These are phyloP conservation scores for Rubroboletus pulcherrimus DNA, from an alignment of 768 basidiomycete genomes.

Conservation along the genomic window DNA sequence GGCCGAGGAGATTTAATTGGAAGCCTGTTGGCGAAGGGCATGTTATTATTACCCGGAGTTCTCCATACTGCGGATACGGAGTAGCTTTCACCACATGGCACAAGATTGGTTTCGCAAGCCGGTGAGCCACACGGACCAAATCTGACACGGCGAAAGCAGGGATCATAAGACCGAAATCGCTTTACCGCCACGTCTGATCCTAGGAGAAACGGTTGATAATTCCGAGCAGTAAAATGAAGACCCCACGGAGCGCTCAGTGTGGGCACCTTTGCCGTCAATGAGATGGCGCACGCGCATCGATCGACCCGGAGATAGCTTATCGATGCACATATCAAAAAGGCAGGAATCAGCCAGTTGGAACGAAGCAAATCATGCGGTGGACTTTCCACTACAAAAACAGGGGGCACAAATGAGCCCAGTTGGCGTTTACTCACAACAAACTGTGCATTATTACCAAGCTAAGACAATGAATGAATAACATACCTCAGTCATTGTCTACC, in stretches of 20 bases:
- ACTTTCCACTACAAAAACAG: neutral
- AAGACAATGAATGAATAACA: no score
- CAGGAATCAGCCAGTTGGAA: neutral
- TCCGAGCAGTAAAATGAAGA: conserved; percentile 1
- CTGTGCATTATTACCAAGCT: neutral
- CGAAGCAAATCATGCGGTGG: neutral
- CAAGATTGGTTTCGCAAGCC: neutral
- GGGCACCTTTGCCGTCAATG: neutral
- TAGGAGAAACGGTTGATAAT: neutral
- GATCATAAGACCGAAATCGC: neutral
- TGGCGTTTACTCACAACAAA: neutral
- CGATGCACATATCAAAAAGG: neutral
- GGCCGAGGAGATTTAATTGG: neutral
- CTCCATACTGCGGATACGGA: neutral
- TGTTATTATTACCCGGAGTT: neutral
- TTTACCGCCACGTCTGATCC: neutral
- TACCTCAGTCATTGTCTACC: no score
- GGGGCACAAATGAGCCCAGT: neutral
- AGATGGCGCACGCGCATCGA: neutral
- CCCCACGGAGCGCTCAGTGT: neutral
- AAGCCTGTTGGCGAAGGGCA: neutral
- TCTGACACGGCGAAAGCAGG: neutral
- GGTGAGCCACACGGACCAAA: neutral
- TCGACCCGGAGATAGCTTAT: neutral
- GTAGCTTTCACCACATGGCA: neutral